Percentiles rank a stretch among this genome's conserved stretches.
These are phyloP conservation scores for Phialophora macrospora DNA, from an alignment of 2,329 filamentous ascomycete genomes.

Conservation along the genomic window DNA sequence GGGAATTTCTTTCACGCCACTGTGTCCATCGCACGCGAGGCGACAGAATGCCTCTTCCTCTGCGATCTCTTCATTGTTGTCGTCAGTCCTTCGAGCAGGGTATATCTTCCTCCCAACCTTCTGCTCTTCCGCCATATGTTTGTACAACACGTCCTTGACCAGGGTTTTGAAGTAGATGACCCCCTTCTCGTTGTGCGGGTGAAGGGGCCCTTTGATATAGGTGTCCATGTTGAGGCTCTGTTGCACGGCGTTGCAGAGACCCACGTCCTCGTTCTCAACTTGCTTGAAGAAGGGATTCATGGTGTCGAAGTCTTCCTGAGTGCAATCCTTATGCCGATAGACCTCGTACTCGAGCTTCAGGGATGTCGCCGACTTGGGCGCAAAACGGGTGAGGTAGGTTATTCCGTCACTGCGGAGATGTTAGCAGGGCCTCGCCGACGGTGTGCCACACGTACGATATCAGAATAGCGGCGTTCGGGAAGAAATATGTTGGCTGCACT, in stretches of 20 bases:
- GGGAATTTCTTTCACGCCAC: slow-evolving; percentile 4
- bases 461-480: slow-evolving; percentile 29
- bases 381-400: slow-evolving; percentile 27
- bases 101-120: slow-evolving; percentile 17
- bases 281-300: slow-evolving; percentile 66
- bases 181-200: slow-evolving; percentile 58
- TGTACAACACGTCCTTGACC: slow-evolving; percentile 56
- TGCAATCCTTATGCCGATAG: slow-evolving; percentile 64
- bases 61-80: slow-evolving; percentile 12
- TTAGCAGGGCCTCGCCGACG: slow-evolving; percentile 1
- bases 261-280: slow-evolving; percentile 68
- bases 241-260: slow-evolving; percentile 62
- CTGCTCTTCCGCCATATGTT: slow-evolving; percentile 54
- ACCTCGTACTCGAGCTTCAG: slow-evolving; percentile 66
- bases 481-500: slow-evolving; percentile 28
- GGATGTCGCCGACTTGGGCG: slow-evolving; percentile 45
- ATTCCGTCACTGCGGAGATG: slow-evolving; percentile 15
- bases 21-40: slow-evolving; percentile 15
- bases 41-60: slow-evolving; percentile 28
- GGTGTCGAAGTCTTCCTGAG: slow-evolving; percentile 61
- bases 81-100: slow-evolving; percentile 39
- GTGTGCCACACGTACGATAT: slow-evolving; percentile 21
- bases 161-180: slow-evolving; percentile 61
- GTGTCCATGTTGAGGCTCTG: slow-evolving; percentile 64
- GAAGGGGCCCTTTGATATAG: slow-evolving; percentile 65